These are phyloP conservation scores for Bacidia gigantensis DNA, from an alignment of 495 filamentous ascomycete genomes.

Conservation along the genomic window DNA sequence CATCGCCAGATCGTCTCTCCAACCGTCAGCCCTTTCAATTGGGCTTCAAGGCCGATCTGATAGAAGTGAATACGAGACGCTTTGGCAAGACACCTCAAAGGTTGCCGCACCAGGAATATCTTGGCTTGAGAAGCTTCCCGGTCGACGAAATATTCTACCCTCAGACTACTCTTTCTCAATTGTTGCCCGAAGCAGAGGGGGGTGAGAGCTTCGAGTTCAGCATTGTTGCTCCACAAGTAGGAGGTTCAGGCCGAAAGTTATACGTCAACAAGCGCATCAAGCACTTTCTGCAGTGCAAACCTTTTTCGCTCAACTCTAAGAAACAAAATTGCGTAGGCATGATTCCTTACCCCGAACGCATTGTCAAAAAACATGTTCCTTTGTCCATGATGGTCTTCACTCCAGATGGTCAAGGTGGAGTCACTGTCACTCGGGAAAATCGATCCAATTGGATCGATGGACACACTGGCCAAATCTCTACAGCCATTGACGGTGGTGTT, in stretches of 20 bases:
- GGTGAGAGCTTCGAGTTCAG: constrained; percentile 4
- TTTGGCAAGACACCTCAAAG: constrained; percentile 8
- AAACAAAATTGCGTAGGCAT: neutral
- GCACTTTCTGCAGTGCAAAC: constrained; percentile 16
- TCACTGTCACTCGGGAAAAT: constrained; percentile 10
- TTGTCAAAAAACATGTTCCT: constrained; percentile 11
- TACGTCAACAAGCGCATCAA: constrained; percentile 21
- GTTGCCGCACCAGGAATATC: constrained; percentile 15
- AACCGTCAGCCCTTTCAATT: neutral
- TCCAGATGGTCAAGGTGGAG: neutral
- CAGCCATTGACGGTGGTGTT: neutral
- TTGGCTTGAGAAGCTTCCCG: constrained; percentile 19
- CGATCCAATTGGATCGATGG: constrained; percentile 12
- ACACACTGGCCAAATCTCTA: neutral
- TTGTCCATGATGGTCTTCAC: constrained; percentile 16
- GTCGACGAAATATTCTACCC: constrained; percentile 32
- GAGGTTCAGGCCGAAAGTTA: constrained; percentile 11
- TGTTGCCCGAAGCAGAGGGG: constrained; percentile 2
- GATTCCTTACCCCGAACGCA: constrained; percentile 13
- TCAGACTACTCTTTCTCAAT: constrained; percentile 17
- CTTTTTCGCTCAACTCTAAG: neutral
- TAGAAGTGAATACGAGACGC: neutral
- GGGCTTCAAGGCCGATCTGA: neutral
- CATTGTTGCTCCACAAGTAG: neutral
- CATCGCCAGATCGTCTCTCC: neutral